Conservation (phyloP, 148 eudicot genomes). For the Fallopia convolvulus region DNA sequence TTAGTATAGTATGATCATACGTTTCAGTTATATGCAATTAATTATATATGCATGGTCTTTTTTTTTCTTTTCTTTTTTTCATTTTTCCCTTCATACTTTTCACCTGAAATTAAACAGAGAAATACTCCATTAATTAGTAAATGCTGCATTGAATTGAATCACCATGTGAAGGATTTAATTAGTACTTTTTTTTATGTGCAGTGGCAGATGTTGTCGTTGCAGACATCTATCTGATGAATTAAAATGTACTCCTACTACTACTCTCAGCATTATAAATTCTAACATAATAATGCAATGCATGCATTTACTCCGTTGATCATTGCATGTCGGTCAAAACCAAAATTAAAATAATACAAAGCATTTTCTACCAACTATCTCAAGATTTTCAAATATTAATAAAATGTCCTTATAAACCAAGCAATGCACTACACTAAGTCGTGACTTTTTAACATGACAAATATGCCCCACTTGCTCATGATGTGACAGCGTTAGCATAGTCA, state of each 20-base stretch:
- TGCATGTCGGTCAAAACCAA: neutral
- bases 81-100: neutral
- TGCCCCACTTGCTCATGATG: no score
- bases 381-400: no score
- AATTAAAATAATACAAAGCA: no score
- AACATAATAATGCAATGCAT: neutral
- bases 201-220: conserved; percentile 4
- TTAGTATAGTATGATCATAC: neutral
- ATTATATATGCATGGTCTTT: neutral
- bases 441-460: no score
- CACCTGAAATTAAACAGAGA: neutral
- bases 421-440: no score
- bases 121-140: neutral
- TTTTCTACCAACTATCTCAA: no score
- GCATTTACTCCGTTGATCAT: neutral
- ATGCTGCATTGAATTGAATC: neutral
- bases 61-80: neutral
- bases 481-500: no score
- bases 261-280: neutral
- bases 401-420: no score
- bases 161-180: conserved; percentile 10
- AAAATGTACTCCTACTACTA: neutral
- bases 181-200: neutral
- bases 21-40: neutral
- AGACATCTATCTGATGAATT: conserved; percentile 11